Evolutionary conservation across 495 filamentous ascomycete genomes (phyloP).

Genomic region (Corynascus novoguineensis): DNA sequence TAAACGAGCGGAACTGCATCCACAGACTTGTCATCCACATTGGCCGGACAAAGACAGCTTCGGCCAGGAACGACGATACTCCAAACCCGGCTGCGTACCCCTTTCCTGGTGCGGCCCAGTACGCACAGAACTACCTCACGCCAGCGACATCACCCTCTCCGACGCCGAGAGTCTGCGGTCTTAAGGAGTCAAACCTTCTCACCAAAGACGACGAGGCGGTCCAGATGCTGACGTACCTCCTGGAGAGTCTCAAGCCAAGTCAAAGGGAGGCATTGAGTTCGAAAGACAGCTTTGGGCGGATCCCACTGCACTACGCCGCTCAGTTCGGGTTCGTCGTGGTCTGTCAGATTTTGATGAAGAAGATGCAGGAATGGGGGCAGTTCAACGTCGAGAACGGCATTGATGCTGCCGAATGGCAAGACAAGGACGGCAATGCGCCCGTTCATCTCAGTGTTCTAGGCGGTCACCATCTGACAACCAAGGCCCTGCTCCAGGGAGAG

Average conservation of each 20-base stretch:
- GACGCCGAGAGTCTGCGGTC: constrained; percentile 34
- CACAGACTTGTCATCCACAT: constrained; percentile 88
- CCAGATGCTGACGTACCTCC: constrained; percentile 63
- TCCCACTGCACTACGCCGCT: constrained; percentile 90
- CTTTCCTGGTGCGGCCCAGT: constrained; percentile 52
- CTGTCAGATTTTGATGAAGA: constrained; percentile 78
- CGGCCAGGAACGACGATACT: constrained; percentile 39
- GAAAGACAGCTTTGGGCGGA: constrained; percentile 73
- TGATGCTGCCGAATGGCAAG: constrained; percentile 80
- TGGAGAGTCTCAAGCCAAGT: constrained; percentile 60
- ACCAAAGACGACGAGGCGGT: constrained; percentile 69
- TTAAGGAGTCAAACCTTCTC: constrained; percentile 54
- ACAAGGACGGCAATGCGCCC: constrained; percentile 85
- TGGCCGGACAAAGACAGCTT: constrained; percentile 66
- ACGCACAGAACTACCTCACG: constrained; percentile 55
- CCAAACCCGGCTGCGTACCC: constrained; percentile 44
- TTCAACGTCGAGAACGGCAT: constrained; percentile 82
- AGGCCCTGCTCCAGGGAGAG: constrained; percentile 71
- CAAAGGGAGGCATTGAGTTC: constrained; percentile 65
- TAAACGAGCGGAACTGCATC: constrained; percentile 88
- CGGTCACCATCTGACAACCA: constrained; percentile 81
- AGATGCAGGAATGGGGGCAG: constrained; percentile 82
- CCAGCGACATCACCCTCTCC: constrained; percentile 64
- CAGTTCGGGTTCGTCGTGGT: constrained; percentile 88
- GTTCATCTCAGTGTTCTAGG: constrained; percentile 89